Evolutionary conservation across 805 yeast genomes (phyloP), one percentile per base, ranked within the genome.

Genomic region (Hanseniaspora clermontiae): DNA sequence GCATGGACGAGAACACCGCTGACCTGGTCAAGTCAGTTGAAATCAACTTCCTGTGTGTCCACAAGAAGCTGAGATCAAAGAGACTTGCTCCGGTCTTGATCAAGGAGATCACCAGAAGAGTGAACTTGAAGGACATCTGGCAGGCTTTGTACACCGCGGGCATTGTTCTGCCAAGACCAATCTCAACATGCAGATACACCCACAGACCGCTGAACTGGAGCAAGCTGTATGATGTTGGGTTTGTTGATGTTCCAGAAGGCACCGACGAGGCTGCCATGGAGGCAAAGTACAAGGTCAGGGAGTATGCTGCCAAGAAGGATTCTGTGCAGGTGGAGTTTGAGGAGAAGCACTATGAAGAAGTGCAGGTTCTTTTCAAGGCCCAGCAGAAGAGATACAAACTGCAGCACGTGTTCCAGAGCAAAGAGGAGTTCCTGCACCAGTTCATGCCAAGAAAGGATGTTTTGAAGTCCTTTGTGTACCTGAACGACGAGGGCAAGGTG

Each of bases 121-220:
- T 93, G 60, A 91, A 93, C 70, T 77, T 79, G 60, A 75, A 77
- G 46, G 80, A 86, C 58, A 85, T 90, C 59, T 93, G 97, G 96
- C 97, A 90, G 69, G 98, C 97, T 0, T 76, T 93, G 59, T 88
- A 87, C 70, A 91, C 98, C 10, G 95, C 91, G 0, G 98, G 97
- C 11, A 81, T 83, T 2, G 83, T 88, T 1, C 74, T 93, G 57
- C 98, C 98, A 24, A 82, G 90, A n/a, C 98, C 98, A 0, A 79
- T 91, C 5, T 74, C 95, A 12, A 81, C 87, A 1, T 83, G 95
- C 67, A 78, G 97, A 59, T 93, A 93, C 68, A 84, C 86, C 43
- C 98, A 93, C 71, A 84, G 98, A 63, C 95, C 97, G 1, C 72
- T 93, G 61, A 85, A 93, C 66, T 93, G 98, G 97, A 72, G 80